Base-by-base conservation (phyloP, 768 basidiomycete species). In the Rhizopogon vesiculosus region DNA sequence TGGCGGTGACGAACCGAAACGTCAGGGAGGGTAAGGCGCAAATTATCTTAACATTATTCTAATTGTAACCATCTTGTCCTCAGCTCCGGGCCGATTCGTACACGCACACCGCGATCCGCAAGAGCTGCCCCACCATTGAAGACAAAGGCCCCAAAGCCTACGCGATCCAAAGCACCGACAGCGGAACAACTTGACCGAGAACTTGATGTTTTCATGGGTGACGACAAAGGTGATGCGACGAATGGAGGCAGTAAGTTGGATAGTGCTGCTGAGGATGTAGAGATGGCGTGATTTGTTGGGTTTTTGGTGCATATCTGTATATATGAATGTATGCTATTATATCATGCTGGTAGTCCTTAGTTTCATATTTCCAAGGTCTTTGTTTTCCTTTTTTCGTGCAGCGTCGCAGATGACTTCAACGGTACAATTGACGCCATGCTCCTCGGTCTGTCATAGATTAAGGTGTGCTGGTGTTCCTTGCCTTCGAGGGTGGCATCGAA, bases 141-240 rank as follows among this genome's bases (percentile, higher is more conserved):
- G 61, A 58, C 65, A 44, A 71, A 56, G 60, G 71, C 54, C 61
- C 64, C 66, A 59, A 66, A 72, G 60, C 56, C 66, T 25, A 56
- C 57, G 12, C 69, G 69, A 19, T 73, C 78, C 64, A 84, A 85
- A 71, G 77, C 81, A 3, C 85, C 90, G 71, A 89, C 89, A 2
- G 89, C 83, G 7, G 88, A 86, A 56, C 90, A 96, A 61, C 72
- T 97, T 56, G 93, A 97, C 69, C 85, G 81, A 68, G 93, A 97
- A 71, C 68, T 97, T 56, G 93, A 97, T 61, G 82, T 86, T 3
- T 91, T 91, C 63, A 90, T 92, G 90, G 83, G 80, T 7, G 87
- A 87, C 61, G 72, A 78, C 0, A 62, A 71, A 42, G 62, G 66
- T 10, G 63, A 41, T 1, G 50, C 64, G n/a, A 59, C 57, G 6